These are phyloP conservation scores for Chrysopogon serrulatus DNA, from an alignment of 176 grass and related monocot genomes.

Conservation along the genomic window DNA sequence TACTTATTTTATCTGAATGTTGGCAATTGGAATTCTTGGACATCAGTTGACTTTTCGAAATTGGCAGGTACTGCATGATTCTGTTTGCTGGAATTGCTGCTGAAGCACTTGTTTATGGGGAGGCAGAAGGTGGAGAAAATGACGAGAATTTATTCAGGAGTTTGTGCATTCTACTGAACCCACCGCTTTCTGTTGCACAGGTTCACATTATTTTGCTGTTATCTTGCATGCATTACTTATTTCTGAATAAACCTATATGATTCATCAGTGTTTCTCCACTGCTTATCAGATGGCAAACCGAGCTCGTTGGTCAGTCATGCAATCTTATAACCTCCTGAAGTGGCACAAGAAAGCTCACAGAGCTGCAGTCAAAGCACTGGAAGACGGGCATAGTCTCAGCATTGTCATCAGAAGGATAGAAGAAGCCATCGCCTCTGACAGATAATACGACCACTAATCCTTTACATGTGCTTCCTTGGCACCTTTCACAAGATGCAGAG, in stretches of 20 bases:
- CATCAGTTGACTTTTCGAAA: background rate
- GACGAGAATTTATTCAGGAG: conserved; percentile 92
- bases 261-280: conserved; percentile 1
- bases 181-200: conserved; percentile 69
- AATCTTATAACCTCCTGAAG: conserved; percentile 97
- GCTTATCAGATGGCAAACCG: conserved; percentile 85
- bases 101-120: conserved; percentile 90
- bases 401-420: conserved; percentile 84
- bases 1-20: conserved; percentile 2
- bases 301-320: conserved; percentile 92
- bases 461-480: background rate
- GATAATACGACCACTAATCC: background rate
- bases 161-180: conserved; percentile 70
- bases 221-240: background rate
- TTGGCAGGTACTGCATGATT: conserved; percentile 84
- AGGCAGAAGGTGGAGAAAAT: conserved; percentile 97
- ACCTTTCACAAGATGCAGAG: background rate
- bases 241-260: background rate
- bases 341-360: conserved; percentile 86
- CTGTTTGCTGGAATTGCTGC: conserved; percentile 88
- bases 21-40: background rate
- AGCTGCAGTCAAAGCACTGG: conserved; percentile 76
- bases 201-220: conserved; percentile 12
- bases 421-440: conserved; percentile 60
- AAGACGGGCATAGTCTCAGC: conserved; percentile 62